Conservation (phyloP, 495 filamentous ascomycete genomes). For the Aspergillus nanangensis region DNA sequence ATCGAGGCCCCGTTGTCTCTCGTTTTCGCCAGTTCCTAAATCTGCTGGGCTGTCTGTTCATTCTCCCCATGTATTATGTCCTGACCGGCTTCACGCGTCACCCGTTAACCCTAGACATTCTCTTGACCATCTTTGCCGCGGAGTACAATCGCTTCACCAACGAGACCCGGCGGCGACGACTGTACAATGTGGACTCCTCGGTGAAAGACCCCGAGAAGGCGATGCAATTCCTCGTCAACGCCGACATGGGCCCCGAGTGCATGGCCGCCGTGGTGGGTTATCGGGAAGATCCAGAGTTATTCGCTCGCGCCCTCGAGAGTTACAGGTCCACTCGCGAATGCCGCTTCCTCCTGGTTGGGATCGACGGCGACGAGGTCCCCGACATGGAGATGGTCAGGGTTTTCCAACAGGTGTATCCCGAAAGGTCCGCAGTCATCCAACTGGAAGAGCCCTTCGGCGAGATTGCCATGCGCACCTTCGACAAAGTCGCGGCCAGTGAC, state of each 20-base stretch:
- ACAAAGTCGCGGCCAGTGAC: conserved; percentile 16
- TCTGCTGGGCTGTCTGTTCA: conserved; percentile 19
- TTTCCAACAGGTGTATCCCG: conserved; percentile 24
- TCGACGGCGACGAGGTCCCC: conserved; percentile 23
- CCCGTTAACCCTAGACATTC: conserved; percentile 21
- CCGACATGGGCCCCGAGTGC: conserved; percentile 12
- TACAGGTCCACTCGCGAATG: conserved; percentile 20
- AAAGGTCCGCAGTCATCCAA: conserved; percentile 21
- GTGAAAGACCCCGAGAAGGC: conserved; percentile 12
- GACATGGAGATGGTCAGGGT: conserved; percentile 32
- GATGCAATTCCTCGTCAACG: not conserved
- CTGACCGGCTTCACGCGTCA: conserved; percentile 17
- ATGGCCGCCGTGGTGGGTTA: conserved; percentile 31
- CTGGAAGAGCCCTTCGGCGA: conserved; percentile 26
- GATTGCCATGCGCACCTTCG: conserved; percentile 24
- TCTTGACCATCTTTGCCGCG: conserved; percentile 21
- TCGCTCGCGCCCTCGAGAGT: conserved; percentile 25
- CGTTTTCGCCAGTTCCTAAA: conserved; percentile 22
- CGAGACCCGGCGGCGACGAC: conserved; percentile 13
- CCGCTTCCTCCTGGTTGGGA: conserved; percentile 24
- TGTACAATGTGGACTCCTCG: conserved; percentile 3
- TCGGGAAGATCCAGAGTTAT: conserved; percentile 28
- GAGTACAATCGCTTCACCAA: conserved; percentile 23
- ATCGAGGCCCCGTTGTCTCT: conserved; percentile 19
- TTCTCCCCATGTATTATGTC: conserved; percentile 18